Conservation (phyloP, 129 eudicot species). For the Escallonia rubra region DNA sequence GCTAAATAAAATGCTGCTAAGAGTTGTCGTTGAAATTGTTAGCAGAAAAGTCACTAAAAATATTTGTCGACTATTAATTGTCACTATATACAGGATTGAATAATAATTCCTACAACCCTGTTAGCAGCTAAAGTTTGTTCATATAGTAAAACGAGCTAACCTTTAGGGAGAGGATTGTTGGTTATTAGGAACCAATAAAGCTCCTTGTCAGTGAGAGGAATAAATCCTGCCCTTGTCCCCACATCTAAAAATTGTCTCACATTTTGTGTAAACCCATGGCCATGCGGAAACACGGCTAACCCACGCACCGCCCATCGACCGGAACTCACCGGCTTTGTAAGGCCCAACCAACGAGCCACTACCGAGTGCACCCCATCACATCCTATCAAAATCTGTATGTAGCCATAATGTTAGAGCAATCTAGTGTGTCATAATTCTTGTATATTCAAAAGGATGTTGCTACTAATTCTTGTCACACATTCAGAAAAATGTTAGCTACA, state of each 20-base stretch:
- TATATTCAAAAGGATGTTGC: too few relatives aligned
- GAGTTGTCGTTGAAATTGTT: too few relatives aligned
- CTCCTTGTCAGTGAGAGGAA: constrained; percentile 5
- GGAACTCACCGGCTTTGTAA: constrained; percentile 1
- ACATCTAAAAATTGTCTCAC: not conserved
- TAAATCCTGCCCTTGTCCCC: constrained; percentile 8
- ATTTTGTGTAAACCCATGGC: constrained; percentile 15
- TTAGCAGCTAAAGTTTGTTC: too few relatives aligned
- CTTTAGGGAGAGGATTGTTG: not conserved
- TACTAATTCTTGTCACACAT: too few relatives aligned
- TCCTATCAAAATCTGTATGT: constrained; percentile 12
- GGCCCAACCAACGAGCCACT: constrained; percentile 17
- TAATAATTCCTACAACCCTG: too few relatives aligned
- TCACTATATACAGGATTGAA: too few relatives aligned
- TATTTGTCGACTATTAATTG: too few relatives aligned
- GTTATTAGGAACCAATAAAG: not conserved
- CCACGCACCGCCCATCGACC: constrained; percentile 15
- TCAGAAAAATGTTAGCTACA: too few relatives aligned
- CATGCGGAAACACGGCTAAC: constrained; percentile 4
- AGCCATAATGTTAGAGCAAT: too few relatives aligned
- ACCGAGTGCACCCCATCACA: constrained; percentile 23
- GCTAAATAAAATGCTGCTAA: too few relatives aligned
- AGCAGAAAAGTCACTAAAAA: too few relatives aligned
- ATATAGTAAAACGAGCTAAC: not conserved
- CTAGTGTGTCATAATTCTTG: not conserved